phyloP scores from a whole-genome alignment of 2,329 filamentous ascomycete species.

The Claviceps pazoutovae region DNA sequence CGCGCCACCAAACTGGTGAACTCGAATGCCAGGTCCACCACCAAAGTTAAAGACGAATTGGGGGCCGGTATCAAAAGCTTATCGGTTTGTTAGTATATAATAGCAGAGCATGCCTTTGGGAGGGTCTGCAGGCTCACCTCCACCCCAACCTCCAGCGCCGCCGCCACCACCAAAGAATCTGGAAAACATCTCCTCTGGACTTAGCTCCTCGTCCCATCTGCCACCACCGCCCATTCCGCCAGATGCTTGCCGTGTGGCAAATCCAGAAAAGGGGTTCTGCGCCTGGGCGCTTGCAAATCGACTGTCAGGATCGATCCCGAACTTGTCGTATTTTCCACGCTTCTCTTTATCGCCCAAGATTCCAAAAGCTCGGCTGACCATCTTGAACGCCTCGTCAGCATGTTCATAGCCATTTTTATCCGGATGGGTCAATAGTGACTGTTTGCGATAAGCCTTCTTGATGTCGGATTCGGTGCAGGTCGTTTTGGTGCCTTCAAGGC shows the following conservation, averaged over 20 bases:
- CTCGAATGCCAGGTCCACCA: slow-evolving; percentile 77
- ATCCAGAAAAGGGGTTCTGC: slow-evolving; percentile 50
- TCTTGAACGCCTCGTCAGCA: slow-evolving; percentile 96
- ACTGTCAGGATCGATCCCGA: slow-evolving; percentile 83
- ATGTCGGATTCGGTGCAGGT: slow-evolving; percentile 70
- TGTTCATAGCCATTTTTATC: slow-evolving; percentile 97
- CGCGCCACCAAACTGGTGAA: slow-evolving; percentile 86
- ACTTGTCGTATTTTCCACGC: slow-evolving; percentile 66
- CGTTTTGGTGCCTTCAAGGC: slow-evolving; percentile 48
- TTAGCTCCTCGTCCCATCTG: slow-evolving; percentile 83
- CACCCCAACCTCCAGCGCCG: slow-evolving; percentile 49
- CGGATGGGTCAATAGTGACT: slow-evolving; percentile 87
- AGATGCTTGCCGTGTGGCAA: slow-evolving; percentile 31
- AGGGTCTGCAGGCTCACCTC: slow-evolving; percentile 18
- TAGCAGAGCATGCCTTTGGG: neutral
- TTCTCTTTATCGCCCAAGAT: slow-evolving; percentile 89
- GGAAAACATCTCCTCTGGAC: slow-evolving; percentile 91
- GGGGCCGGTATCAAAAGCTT: slow-evolving; percentile 61
- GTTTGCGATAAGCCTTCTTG: slow-evolving; percentile 94
- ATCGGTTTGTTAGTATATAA: slow-evolving; percentile 10
- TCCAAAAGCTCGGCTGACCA: slow-evolving; percentile 89
- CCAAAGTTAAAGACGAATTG: slow-evolving; percentile 94
- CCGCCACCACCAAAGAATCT: slow-evolving; percentile 86
- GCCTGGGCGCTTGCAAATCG: slow-evolving; percentile 56
- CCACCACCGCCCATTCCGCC: slow-evolving; percentile 35